Conservation (phyloP, 371 early-diverging fungal genomes). For the Lichtheimia ramosa region DNA sequence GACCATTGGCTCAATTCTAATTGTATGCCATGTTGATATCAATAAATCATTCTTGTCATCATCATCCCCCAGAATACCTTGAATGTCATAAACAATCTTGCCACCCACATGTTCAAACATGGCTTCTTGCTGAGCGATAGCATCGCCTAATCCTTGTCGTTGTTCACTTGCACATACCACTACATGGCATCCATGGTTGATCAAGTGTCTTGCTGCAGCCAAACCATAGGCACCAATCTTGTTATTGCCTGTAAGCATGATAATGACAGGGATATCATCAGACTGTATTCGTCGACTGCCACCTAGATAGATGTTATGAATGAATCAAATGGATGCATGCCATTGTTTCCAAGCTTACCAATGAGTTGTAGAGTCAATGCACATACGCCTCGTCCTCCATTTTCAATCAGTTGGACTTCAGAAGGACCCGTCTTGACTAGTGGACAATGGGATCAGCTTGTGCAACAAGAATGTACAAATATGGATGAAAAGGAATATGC, state of each 20-base stretch:
- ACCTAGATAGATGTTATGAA: conserved; percentile 16
- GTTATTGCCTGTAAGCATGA: conserved; percentile 74
- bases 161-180: conserved; percentile 60
- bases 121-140: conserved; percentile 43
- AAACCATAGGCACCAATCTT: conserved; percentile 72
- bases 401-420: conserved; percentile 74
- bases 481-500: conserved; percentile 3
- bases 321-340: not conserved
- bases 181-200: conserved; percentile 73
- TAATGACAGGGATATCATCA: conserved; percentile 66
- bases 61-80: not conserved
- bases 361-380: conserved; percentile 68
- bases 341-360: conserved; percentile 22
- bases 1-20: conserved; percentile 10
- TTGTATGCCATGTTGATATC: not conserved
- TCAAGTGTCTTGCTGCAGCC: conserved; percentile 69
- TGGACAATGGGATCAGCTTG: conserved; percentile 7
- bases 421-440: conserved; percentile 58
- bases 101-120: conserved; percentile 30
- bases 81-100: conserved; percentile 4
- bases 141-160: conserved; percentile 27
- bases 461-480: not conserved
- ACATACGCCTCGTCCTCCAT: conserved; percentile 76
- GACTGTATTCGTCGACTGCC: conserved; percentile 64
- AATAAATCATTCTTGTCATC: conserved; percentile 3